phyloP scores from a whole-genome alignment of 2,329 filamentous ascomycete genomes.

The Epichloe festucae region DNA sequence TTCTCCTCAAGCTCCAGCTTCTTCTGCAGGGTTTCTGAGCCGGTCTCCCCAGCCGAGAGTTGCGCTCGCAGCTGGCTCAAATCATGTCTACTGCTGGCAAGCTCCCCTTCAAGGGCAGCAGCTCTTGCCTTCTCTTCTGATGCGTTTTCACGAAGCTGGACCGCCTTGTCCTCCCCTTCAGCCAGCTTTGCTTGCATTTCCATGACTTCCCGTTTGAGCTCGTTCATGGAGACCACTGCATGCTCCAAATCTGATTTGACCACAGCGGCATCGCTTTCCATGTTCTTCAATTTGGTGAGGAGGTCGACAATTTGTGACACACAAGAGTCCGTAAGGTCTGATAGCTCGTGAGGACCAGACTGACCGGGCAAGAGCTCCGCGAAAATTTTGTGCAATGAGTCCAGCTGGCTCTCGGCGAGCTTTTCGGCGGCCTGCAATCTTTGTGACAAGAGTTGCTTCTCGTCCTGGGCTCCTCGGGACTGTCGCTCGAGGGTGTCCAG shows the following conservation, averaged over 20 bases:
- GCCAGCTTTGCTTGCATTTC: conserved; percentile 38
- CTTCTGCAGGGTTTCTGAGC: conserved; percentile 65
- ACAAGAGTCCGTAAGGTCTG: conserved; percentile 47
- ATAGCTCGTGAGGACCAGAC: conserved; percentile 39
- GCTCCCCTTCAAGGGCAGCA: conserved; percentile 40
- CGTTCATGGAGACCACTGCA: conserved; percentile 39
- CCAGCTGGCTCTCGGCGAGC: conserved; percentile 36
- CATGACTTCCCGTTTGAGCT: conserved; percentile 45
- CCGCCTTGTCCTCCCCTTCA: conserved; percentile 35
- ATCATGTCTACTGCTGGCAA: conserved; percentile 54
- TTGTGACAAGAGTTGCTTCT: conserved; percentile 36
- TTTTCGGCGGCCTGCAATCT: conserved; percentile 39
- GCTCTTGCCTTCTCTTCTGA: conserved; percentile 41
- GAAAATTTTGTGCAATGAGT: conserved; percentile 45
- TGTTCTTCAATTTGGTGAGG: conserved; percentile 43
- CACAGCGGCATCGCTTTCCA: conserved; percentile 46
- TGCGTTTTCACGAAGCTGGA: conserved; percentile 40
- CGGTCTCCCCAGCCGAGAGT: conserved; percentile 72
- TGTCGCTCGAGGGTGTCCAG: conserved; percentile 45
- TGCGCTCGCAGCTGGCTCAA: conserved; percentile 55
- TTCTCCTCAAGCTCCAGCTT: conserved; percentile 64
- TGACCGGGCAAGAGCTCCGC: conserved; percentile 42
- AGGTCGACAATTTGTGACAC: conserved; percentile 44
- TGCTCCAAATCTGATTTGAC: conserved; percentile 51
- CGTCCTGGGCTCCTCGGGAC: conserved; percentile 41